Evolutionary conservation across 2,329 filamentous ascomycete genomes (phyloP).

Genomic region (Fusarium sp.): DNA sequence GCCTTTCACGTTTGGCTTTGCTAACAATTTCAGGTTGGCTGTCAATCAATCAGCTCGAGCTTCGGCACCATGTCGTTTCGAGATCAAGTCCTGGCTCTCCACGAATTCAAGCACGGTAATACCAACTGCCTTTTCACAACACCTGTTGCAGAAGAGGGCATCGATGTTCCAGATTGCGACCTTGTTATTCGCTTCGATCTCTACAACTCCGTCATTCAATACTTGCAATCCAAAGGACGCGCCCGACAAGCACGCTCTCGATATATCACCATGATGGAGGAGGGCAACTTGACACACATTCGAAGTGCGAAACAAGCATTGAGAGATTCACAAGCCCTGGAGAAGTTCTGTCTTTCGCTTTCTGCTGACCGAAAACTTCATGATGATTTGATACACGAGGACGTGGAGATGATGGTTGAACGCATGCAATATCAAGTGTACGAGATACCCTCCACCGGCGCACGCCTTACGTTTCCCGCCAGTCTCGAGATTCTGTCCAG

Average conservation of each 20-base stretch:
- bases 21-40: constrained; percentile 42
- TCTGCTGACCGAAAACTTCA: constrained; percentile 72
- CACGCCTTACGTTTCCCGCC: constrained; percentile 79
- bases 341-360: constrained; percentile 77
- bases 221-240: constrained; percentile 90
- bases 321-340: constrained; percentile 69
- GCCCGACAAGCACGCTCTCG: constrained; percentile 80
- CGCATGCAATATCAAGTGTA: constrained; percentile 57
- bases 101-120: constrained; percentile 66
- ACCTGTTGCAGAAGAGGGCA: constrained; percentile 72
- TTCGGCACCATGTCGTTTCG: constrained; percentile 73
- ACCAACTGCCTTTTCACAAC: constrained; percentile 73
- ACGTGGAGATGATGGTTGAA: constrained; percentile 29
- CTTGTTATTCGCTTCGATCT: constrained; percentile 81
- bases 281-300: constrained; percentile 68
- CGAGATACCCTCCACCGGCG: constrained; percentile 71
- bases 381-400: constrained; percentile 32
- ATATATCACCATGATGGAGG: constrained; percentile 86
- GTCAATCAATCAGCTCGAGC: constrained; percentile 47
- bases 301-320: constrained; percentile 66
- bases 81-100: constrained; percentile 77
- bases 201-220: constrained; percentile 90
- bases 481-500: constrained; percentile 75
- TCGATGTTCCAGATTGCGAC: constrained; percentile 74
- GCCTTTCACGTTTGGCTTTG: neutral